Percentiles rank a stretch among this genome's conserved stretches.
Evolutionary conservation across 352 stramenopile species (phyloP).

Genomic region (Pythium folliculosum): DNA sequence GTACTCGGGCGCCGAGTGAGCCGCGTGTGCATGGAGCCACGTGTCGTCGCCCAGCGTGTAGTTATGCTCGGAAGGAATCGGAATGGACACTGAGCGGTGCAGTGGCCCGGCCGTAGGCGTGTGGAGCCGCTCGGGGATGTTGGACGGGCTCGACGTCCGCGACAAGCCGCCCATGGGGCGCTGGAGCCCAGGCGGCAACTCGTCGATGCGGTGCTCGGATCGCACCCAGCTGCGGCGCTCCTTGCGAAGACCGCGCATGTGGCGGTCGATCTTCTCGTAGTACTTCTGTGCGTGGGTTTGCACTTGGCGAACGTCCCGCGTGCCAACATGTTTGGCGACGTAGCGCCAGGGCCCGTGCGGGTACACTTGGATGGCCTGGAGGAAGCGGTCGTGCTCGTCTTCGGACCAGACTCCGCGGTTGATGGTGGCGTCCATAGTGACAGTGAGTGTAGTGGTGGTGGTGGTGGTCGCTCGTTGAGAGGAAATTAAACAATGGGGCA

Average conservation of each 20-base stretch:
- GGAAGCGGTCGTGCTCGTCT: slow-evolving; percentile 41
- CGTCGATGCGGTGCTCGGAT: slow-evolving; percentile 24
- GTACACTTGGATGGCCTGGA: slow-evolving; percentile 34
- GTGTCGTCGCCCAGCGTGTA: neutral
- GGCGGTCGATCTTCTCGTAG: slow-evolving; percentile 68
- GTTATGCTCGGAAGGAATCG: neutral
- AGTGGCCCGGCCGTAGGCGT: neutral
- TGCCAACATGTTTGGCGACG: slow-evolving; percentile 33
- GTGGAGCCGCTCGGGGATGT: slow-evolving; percentile 1
- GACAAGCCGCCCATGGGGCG: slow-evolving; percentile 1
- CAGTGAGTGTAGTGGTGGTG: neutral
- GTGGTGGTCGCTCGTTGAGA: neutral
- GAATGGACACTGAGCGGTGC: neutral
- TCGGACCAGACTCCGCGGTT: slow-evolving; percentile 36
- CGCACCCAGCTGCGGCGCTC: slow-evolving; percentile 41
- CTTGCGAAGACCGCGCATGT: slow-evolving; percentile 57
- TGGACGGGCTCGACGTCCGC: neutral
- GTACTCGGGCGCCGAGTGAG: neutral
- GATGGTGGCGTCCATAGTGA: slow-evolving; percentile 3
- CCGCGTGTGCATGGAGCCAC: neutral
- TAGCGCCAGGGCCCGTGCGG: slow-evolving; percentile 38
- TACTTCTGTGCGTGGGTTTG: slow-evolving; percentile 66
- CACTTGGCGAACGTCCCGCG: slow-evolving; percentile 57
- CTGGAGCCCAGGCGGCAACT: slow-evolving; percentile 8
- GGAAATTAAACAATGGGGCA: slow-evolving; percentile 9